These are phyloP conservation scores for Hypomyces rosellus DNA, from an alignment of 2,329 filamentous ascomycete genomes.

Conservation along the genomic window DNA sequence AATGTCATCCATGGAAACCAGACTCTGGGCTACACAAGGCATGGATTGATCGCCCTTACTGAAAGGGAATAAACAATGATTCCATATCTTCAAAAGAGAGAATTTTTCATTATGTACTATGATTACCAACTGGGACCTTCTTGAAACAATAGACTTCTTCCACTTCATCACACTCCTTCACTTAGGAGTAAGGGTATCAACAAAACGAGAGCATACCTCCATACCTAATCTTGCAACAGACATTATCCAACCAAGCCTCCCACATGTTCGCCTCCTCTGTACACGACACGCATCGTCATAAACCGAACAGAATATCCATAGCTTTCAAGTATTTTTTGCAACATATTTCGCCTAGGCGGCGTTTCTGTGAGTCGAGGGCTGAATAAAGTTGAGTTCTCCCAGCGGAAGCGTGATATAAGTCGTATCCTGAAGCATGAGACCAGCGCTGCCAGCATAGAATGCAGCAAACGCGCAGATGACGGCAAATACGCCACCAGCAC, in stretches of 20 bases:
- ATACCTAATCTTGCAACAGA: not conserved
- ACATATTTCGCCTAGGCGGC: not conserved
- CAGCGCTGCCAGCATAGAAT: constrained; percentile 35
- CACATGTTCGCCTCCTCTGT: not conserved
- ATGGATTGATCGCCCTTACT: too few species aligned
- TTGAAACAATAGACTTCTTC: not conserved
- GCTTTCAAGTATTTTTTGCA: too few species aligned
- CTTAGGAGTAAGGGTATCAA: too few species aligned
- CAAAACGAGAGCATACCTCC: too few species aligned
- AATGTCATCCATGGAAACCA: too few species aligned
- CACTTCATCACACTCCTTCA: too few species aligned
- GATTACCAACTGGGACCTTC: not conserved
- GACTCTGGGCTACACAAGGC: too few species aligned
- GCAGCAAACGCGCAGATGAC: constrained; percentile 30
- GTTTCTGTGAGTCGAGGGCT: not conserved
- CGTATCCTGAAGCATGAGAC: constrained; percentile 35
- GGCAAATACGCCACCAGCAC: constrained; percentile 32
- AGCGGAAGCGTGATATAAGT: constrained; percentile 36
- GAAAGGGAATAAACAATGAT: too few species aligned
- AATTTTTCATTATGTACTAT: not conserved
- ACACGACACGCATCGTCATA: too few species aligned
- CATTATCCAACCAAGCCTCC: not conserved
- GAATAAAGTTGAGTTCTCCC: constrained; percentile 24
- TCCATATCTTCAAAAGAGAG: not conserved
- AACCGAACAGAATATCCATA: too few species aligned